Evolutionary conservation across 257 asterid species (phyloP), one percentile per base, ranked within the genome.

Genomic region (Coffea canephora): DNA sequence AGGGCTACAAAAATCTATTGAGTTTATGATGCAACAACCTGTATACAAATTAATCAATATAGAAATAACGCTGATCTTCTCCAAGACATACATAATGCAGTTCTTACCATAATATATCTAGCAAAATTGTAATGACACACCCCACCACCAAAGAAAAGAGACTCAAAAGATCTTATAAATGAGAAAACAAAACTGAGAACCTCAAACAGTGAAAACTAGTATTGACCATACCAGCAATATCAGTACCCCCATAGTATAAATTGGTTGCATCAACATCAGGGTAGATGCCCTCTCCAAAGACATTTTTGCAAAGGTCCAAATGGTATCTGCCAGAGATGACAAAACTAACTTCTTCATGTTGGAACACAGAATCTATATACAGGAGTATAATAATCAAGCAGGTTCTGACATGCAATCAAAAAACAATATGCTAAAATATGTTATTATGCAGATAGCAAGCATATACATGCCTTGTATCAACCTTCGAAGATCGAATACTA

Each of bases 221-320:
- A 27, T 11, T 69, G 81, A 45, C 57, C 55, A 78, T 91, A 95
- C 99, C 99, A 74, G 96, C 97, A 83, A 91, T 92, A 67, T 78
- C 80, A 61, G 89, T 88, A 89, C 99, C 99, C 81, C 99, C 99
- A 59, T 95, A 95, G 89, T 88, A 92, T 79, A 93, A 64, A 88
- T 95, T 95, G 45, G 99, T 95, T 48, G 90, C 91, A 79, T 84
- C 84, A 55, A 95, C 98, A 81, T 93, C 97, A 59, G 98, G 99
- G 84, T 80, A 89, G 75, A 90, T 80, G 43, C 88, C 91, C 9
- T 87, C 76, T 50, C 97, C 98, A 64, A 95, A 95, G 61, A 95
- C 95, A 83, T 95, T 95, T 84, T 89, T 89, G 91, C 99, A 95
- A 52, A 95, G 97, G 80, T 92, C 96, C 91, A 95, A 87, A 87